Evolutionary conservation across 495 filamentous ascomycete genomes (phyloP).

Genomic region (Penicillium cosmopolitanum): DNA sequence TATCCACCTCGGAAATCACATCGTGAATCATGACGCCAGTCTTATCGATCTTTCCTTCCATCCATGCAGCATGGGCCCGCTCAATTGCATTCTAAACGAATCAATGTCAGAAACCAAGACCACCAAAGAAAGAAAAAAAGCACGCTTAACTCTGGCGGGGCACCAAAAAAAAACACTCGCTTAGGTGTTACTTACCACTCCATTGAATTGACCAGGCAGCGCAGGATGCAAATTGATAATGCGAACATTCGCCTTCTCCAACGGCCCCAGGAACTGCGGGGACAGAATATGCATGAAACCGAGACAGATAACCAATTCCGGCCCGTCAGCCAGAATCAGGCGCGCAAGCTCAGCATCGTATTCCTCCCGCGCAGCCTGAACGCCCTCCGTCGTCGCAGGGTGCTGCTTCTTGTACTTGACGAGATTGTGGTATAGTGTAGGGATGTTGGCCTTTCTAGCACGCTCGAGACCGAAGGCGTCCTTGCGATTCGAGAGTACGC

Average conservation of each 20-base stretch:
- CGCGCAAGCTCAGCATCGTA: constrained; percentile 84
- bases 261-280: constrained; percentile 64
- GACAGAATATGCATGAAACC: constrained; percentile 64
- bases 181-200: constrained; percentile 51
- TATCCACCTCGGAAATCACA: constrained; percentile 83
- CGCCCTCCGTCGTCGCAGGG: constrained; percentile 44
- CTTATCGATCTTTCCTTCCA: constrained; percentile 69
- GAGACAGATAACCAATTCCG: constrained; percentile 69
- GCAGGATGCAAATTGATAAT: constrained; percentile 92
- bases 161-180: not conserved
- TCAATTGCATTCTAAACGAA: constrained; percentile 64
- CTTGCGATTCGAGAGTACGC: constrained; percentile 83
- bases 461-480: constrained; percentile 78
- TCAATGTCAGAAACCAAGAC: not conserved
- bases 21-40: constrained; percentile 96
- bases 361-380: constrained; percentile 58
- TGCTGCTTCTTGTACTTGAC: constrained; percentile 65
- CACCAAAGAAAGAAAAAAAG: too few species aligned
- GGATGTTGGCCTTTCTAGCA: constrained; percentile 70
- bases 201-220: constrained; percentile 75
- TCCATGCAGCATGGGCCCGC: constrained; percentile 74
- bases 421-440: constrained; percentile 86
- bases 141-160: too few species aligned
- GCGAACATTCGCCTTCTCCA: constrained; percentile 60
- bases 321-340: constrained; percentile 66